Base-by-base conservation (phyloP, 2,329 filamentous ascomycete genomes). In the Fusarium oxysporum region DNA sequence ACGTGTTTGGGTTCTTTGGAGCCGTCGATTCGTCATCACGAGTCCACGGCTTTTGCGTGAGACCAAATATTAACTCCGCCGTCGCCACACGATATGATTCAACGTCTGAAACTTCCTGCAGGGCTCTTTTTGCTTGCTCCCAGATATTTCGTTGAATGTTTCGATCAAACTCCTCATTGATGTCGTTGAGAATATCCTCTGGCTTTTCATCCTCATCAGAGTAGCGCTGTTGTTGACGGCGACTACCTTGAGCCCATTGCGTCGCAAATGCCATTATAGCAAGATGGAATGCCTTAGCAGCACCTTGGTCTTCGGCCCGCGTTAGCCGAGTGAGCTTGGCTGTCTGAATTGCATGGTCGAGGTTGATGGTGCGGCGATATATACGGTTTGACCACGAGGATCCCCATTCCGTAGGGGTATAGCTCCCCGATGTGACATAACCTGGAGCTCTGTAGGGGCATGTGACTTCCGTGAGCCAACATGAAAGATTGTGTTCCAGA, bases 51-150 rank as follows among this genome's bases (percentile, higher is more conserved):
- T 79, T 80, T 62, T 83, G 82, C 0, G 82, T 81, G 17, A 83
- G 41, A 6, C 82, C 78, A 58, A 84, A 82, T 23, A 84, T 79
- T 10, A 83, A 44, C 61, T 84, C 82, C 1, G 82, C 82, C 33
- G 81, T 82, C 0, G 78, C 81, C 6, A 83, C 78, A 21, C 79
- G 78, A 60, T 81, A 84, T 3, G 80, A 82, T 44, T 84, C 81
- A 8, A 84, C 57, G 17, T 80, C 78, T 0, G 78, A 57, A 4
- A 80, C 80, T 1, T 83, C 80, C 13, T 82, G 76, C 3, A 83
- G 62, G 2, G 79, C 78, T n/a, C 62, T 72, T 25, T 78, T 78
- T 0, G 82, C 81, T 57, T 82, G 81, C 23, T 79, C 79, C 82
- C 82, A 83, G 6, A 83, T 74, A 5, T 78, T 68, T 3, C 77